A percentile compares a stretch with the other conserved stretches of the same genome.
phyloP scores from a whole-genome alignment of 768 basidiomycete species.

The Fomitopsis pulvina region DNA sequence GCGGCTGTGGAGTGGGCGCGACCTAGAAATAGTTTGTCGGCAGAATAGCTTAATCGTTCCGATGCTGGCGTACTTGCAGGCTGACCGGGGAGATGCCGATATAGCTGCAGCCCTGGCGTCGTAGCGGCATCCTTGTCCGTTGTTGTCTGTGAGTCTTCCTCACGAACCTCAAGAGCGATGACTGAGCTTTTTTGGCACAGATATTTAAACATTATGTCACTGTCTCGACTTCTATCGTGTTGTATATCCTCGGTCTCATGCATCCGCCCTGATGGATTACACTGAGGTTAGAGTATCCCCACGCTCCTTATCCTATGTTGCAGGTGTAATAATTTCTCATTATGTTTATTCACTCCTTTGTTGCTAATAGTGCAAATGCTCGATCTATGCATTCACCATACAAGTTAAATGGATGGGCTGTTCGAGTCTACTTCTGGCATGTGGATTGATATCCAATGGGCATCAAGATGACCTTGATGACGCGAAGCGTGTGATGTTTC shows the following conservation, averaged over 20 bases:
- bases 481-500: no score
- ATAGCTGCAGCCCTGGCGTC: not conserved
- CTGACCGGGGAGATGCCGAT: conserved; percentile 23
- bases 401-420: not conserved
- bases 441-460: no score
- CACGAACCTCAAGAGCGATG: not conserved
- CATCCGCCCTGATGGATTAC: not conserved
- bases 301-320: not conserved
- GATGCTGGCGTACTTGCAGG: conserved; percentile 60
- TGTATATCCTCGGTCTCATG: not conserved
- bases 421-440: no score
- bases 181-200: not conserved
- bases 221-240: conserved; percentile 1
- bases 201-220: not conserved
- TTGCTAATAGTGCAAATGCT: not conserved
- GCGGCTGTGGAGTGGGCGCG: conserved; percentile 70
- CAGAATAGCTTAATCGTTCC: conserved; percentile 85
- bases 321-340: not conserved
- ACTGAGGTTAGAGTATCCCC: not conserved
- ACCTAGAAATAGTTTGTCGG: conserved; percentile 76
- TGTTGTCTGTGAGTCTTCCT: not conserved
- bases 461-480: no score
- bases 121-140: not conserved
- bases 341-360: not conserved
- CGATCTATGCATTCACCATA: not conserved